Conservation (phyloP, 2,329 filamentous ascomycete species). For the Aureobasidium sp. region DNA sequence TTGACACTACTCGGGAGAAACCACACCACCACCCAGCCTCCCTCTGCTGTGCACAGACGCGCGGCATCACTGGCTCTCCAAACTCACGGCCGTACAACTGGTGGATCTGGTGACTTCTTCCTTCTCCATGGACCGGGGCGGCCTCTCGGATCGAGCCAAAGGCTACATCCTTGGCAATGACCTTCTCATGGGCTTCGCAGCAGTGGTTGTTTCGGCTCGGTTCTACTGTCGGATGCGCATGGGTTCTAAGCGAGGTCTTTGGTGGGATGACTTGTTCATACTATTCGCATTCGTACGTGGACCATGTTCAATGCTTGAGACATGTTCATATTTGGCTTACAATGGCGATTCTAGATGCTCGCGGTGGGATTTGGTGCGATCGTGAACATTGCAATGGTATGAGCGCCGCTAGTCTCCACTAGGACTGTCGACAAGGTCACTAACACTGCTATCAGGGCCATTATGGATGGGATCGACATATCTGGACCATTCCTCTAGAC, state of each 20-base stretch:
- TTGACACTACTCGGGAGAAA: background rate
- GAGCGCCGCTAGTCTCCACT: background rate
- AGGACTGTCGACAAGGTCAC: background rate
- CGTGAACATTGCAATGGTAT: constrained; percentile 36
- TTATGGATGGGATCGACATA: constrained; percentile 39
- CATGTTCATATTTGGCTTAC: background rate
- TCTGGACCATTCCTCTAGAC: constrained; percentile 33
- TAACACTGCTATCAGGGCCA: background rate
- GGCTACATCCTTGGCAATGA: constrained; percentile 13
- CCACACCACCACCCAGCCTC: constrained; percentile 4
- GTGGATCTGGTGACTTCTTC: background rate
- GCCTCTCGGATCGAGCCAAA: constrained; percentile 10
- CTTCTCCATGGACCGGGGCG: background rate
- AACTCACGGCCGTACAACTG: background rate
- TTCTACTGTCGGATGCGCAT: constrained; percentile 4
- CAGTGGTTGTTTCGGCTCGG: background rate
- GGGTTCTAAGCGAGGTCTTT: constrained; percentile 7
- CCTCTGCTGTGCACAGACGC: constrained; percentile 12
- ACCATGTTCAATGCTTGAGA: constrained; percentile 4
- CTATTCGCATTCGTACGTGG: constrained; percentile 32
- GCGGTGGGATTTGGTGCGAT: constrained; percentile 33
- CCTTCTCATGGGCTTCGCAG: constrained; percentile 2
- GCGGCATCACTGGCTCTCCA: background rate
- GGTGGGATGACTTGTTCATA: constrained; percentile 36
- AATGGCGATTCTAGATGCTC: constrained; percentile 26